Conservation (phyloP, 164 flowering plant species). For the Echeveria elegans region DNA sequence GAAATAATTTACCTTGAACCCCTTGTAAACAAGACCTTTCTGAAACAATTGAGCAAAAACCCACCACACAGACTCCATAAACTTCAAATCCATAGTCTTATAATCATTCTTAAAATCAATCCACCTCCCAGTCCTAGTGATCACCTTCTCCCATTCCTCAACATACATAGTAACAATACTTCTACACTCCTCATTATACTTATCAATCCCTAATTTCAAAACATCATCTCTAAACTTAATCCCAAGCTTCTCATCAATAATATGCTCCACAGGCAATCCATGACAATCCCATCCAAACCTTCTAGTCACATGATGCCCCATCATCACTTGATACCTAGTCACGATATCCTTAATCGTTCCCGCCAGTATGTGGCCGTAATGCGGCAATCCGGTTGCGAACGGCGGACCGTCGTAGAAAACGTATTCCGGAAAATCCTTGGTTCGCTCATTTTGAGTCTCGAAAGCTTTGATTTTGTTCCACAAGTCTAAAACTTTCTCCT, state of each 20-base stretch:
- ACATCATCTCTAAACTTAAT: conserved; percentile 62
- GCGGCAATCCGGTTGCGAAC: conserved; percentile 95
- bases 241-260: conserved; percentile 69
- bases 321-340: conserved; percentile 80
- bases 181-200: conserved; percentile 86
- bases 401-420: conserved; percentile 98
- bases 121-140: conserved; percentile 80
- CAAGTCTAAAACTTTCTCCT: conserved; percentile 42
- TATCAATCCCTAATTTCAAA: conserved; percentile 65
- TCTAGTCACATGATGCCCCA: conserved; percentile 87
- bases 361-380: conserved; percentile 93
- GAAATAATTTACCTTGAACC: conserved; percentile 61
- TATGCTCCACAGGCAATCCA: conserved; percentile 82
- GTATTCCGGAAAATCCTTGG: conserved; percentile 60
- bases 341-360: conserved; percentile 98
- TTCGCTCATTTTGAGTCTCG: conserved; percentile 56
- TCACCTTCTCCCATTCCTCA: conserved; percentile 83
- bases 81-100: conserved; percentile 70
- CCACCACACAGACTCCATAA: conserved; percentile 59
- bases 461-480: conserved; percentile 80
- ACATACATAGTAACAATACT: conserved; percentile 83
- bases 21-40: conserved; percentile 76
- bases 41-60: conserved; percentile 62
- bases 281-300: conserved; percentile 99
- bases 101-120: conserved; percentile 85